Conservation (phyloP, 495 filamentous ascomycete genomes). For the Daldinia decipiens region DNA sequence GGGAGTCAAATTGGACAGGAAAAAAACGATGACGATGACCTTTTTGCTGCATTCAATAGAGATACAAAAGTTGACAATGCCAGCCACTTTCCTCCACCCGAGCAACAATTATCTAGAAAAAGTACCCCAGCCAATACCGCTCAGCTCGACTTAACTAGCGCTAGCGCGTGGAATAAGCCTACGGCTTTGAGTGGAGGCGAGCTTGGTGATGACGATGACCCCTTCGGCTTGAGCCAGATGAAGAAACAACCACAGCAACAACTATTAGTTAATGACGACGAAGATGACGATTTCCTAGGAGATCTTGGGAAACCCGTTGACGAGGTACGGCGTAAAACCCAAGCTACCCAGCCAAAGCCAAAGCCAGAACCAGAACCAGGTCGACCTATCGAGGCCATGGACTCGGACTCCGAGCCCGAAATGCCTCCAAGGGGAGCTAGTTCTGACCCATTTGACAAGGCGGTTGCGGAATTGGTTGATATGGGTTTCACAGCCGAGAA, state of each 20-base stretch:
- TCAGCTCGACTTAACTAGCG: slow-evolving; percentile 42
- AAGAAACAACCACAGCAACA: slow-evolving; percentile 51
- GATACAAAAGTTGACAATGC: slow-evolving; percentile 69
- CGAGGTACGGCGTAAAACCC: slow-evolving; percentile 65
- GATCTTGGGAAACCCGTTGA: slow-evolving; percentile 88
- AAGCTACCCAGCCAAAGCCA: slow-evolving; percentile 49
- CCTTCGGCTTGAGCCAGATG: slow-evolving; percentile 83
- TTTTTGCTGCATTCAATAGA: slow-evolving; percentile 70
- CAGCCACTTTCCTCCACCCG: slow-evolving; percentile 67
- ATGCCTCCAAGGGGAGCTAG: slow-evolving; percentile 44
- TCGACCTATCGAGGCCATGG: slow-evolving; percentile 56
- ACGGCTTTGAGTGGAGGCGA: slow-evolving; percentile 33
- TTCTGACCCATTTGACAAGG: slow-evolving; percentile 75
- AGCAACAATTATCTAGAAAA: slow-evolving; percentile 39
- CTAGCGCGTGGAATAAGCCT: slow-evolving; percentile 45
- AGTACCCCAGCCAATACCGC: slow-evolving; percentile 40
- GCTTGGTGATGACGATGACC: slow-evolving; percentile 72
- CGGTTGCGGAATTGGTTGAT: slow-evolving; percentile 90
- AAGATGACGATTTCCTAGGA: slow-evolving; percentile 92
- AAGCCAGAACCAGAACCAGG: slow-evolving; percentile 57
- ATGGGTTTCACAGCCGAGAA: slow-evolving; percentile 93
- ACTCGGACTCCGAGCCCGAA: slow-evolving; percentile 56
- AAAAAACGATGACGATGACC: slow-evolving; percentile 62
- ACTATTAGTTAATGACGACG: slow-evolving; percentile 64
- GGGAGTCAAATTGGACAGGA: slow-evolving; percentile 47